phyloP scores from a whole-genome alignment of 169 alveolate species.

The Plasmodium gaboni region DNA sequence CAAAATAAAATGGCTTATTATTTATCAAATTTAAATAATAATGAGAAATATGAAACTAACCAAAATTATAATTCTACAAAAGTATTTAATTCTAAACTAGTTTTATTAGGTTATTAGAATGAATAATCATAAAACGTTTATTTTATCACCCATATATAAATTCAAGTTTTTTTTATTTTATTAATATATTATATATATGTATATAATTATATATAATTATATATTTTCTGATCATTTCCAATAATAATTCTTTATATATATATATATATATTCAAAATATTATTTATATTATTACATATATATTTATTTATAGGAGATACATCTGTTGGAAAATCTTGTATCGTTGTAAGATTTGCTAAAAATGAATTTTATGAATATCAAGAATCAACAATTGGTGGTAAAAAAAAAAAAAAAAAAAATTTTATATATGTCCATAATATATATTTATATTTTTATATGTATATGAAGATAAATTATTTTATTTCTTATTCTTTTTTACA shows the following conservation, averaged over 20 bases:
- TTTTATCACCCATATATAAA: neutral
- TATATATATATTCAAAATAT: neutral
- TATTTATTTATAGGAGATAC: constrained; percentile 92
- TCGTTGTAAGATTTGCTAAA: constrained; percentile 89
- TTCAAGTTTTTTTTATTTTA: neutral
- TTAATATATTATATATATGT: neutral
- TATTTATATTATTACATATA: neutral
- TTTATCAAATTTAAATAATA: constrained; percentile 54
- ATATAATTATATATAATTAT: neutral
- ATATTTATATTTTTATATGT: neutral
- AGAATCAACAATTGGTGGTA: constrained; percentile 94
- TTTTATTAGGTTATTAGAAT: constrained; percentile 48
- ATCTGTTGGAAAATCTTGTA: constrained; percentile 94
- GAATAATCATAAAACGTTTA: neutral
- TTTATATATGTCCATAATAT: neutral
- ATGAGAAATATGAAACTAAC: constrained; percentile 38
- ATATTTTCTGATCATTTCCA: no score
- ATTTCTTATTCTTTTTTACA: neutral
- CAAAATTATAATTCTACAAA: constrained; percentile 55
- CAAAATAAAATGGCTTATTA: constrained; percentile 60
- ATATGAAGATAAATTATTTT: neutral
- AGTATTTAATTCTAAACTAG: constrained; percentile 63
- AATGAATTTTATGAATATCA: constrained; percentile 89
- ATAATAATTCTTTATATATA: neutral
- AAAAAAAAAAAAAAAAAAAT: neutral